Percentiles rank a stretch among this genome's conserved stretches.
Evolutionary conservation across 495 filamentous ascomycete genomes (phyloP).

Genomic region (Chaetomium tenue): DNA sequence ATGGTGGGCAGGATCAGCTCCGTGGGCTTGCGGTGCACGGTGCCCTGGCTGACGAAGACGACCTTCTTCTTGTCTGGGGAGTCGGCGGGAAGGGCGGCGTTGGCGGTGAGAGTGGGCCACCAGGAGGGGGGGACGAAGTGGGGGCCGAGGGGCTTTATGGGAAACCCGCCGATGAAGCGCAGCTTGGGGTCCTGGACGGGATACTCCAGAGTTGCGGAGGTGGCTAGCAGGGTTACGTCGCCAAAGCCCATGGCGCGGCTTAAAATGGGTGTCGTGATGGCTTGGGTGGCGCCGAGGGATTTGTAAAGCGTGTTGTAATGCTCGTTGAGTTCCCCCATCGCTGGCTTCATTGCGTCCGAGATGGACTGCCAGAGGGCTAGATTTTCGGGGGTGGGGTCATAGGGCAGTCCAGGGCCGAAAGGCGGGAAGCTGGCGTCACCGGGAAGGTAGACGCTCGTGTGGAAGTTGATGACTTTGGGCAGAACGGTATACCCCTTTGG

Average conservation of each 20-base stretch:
- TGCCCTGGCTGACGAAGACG: slow-evolving; percentile 44
- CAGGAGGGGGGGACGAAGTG: slow-evolving; percentile 29
- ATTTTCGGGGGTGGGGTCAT: slow-evolving; percentile 22
- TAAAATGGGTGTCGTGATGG: slow-evolving; percentile 9
- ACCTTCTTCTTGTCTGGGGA: slow-evolving; percentile 30
- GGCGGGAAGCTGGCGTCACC: slow-evolving; percentile 28
- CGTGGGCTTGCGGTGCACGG: slow-evolving; percentile 31
- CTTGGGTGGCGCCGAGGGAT: slow-evolving; percentile 16
- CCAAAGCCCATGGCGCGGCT: slow-evolving; percentile 32
- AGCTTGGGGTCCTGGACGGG: slow-evolving; percentile 9
- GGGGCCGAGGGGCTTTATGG: slow-evolving; percentile 17
- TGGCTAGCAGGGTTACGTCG: slow-evolving; percentile 39
- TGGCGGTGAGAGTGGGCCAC: slow-evolving; percentile 30
- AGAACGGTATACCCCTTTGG: slow-evolving; percentile 20
- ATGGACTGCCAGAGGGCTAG: slow-evolving; percentile 20
- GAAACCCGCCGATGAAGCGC: slow-evolving; percentile 25
- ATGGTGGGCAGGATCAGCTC: slow-evolving; percentile 42
- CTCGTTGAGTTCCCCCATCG: slow-evolving; percentile 18
- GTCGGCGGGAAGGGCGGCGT: slow-evolving; percentile 21
- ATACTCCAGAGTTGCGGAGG: slow-evolving; percentile 27
- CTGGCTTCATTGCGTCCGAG: neutral
- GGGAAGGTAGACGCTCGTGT: slow-evolving; percentile 25
- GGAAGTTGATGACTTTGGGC: slow-evolving; percentile 23
- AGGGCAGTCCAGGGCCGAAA: slow-evolving; percentile 32
- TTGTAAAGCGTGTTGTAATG: slow-evolving; percentile 29